A percentile compares a stretch with the other conserved stretches of the same genome.
Evolutionary conservation across 1,284 basidiomycete genomes (phyloP).

Genomic region (Naganishia albida): DNA sequence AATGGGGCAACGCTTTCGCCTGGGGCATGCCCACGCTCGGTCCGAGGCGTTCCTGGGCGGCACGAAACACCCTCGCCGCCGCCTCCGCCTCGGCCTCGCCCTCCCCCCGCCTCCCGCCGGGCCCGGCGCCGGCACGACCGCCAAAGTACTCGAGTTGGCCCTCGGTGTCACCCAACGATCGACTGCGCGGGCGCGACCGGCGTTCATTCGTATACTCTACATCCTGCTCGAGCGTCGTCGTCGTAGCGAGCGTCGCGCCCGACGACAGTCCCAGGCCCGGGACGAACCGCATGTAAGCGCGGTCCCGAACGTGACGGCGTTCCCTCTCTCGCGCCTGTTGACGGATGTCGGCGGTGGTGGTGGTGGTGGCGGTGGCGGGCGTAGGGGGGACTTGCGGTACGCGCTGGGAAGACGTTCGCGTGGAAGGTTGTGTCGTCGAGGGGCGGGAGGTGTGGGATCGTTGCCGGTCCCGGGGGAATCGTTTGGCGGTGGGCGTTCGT

Average conservation of each 20-base stretch:
- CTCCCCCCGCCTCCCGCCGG: too few species aligned
- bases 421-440: not conserved
- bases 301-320: constrained; percentile 25
- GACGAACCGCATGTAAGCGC: constrained; percentile 44
- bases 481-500: constrained; percentile 9
- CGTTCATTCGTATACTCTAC: constrained; percentile 27
- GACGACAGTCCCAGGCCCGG: constrained; percentile 33
- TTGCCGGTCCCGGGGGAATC: constrained; percentile 15
- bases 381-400: not conserved
- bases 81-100: constrained; percentile 29
- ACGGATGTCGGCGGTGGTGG: constrained; percentile 14
- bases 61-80: constrained; percentile 12
- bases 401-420: constrained; percentile 5
- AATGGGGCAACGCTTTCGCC: constrained; percentile 44
- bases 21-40: constrained; percentile 26
- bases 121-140: constrained; percentile 30
- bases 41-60: constrained; percentile 5
- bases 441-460: constrained; percentile 1
- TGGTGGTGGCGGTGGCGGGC: too few species aligned
- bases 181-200: constrained; percentile 8
- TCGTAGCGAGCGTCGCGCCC: constrained; percentile 19
- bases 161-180: constrained; percentile 11
- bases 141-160: constrained; percentile 15
- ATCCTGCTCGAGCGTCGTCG: constrained; percentile 35
- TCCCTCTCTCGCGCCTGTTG: constrained; percentile 23